A percentile compares a stretch with the other conserved stretches of the same genome.
Conservation (phyloP, 1,284 basidiomycete species). For the Rhodotorula sp. region DNA sequence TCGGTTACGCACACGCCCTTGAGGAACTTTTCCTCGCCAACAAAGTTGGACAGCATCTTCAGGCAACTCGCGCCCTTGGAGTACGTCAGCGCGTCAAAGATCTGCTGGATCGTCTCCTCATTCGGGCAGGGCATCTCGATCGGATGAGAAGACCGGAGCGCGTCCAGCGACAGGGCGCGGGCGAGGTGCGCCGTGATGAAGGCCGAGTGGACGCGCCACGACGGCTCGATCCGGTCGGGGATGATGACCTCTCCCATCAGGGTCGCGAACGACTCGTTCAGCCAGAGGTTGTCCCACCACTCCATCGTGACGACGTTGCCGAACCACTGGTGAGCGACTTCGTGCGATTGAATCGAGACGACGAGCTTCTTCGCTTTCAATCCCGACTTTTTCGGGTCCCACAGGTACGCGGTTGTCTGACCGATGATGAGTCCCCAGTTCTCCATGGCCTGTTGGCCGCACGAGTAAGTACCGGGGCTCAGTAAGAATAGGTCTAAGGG, state of each 20-base stretch:
- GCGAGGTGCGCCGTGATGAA: constrained; percentile 58
- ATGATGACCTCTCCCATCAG: constrained; percentile 85
- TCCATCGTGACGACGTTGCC: constrained; percentile 28
- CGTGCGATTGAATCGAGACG: constrained; percentile 49
- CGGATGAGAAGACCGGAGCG: constrained; percentile 87
- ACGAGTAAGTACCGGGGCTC: not conserved
- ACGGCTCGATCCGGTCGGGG: constrained; percentile 61
- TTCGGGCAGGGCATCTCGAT: constrained; percentile 91
- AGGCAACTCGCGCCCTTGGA: constrained; percentile 68
- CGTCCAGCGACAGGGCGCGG: constrained; percentile 73
- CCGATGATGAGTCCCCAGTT: constrained; percentile 75
- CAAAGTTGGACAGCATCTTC: constrained; percentile 83
- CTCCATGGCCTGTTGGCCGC: constrained; percentile 67
- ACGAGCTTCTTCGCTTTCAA: constrained; percentile 47
- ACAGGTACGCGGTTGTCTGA: constrained; percentile 67
- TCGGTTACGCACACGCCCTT: constrained; percentile 45
- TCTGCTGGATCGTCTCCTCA: constrained; percentile 37
- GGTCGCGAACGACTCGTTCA: constrained; percentile 65
- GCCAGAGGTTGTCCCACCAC: constrained; percentile 43
- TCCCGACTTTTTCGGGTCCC: constrained; percentile 57
- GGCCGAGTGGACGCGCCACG: constrained; percentile 57
- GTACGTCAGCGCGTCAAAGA: constrained; percentile 36
- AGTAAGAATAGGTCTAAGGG: not conserved
- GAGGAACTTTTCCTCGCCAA: constrained; percentile 72
- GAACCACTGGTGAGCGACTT: constrained; percentile 43